Conservation (phyloP, 2,329 filamentous ascomycete species). For the Plectosphaerella plurivora region DNA sequence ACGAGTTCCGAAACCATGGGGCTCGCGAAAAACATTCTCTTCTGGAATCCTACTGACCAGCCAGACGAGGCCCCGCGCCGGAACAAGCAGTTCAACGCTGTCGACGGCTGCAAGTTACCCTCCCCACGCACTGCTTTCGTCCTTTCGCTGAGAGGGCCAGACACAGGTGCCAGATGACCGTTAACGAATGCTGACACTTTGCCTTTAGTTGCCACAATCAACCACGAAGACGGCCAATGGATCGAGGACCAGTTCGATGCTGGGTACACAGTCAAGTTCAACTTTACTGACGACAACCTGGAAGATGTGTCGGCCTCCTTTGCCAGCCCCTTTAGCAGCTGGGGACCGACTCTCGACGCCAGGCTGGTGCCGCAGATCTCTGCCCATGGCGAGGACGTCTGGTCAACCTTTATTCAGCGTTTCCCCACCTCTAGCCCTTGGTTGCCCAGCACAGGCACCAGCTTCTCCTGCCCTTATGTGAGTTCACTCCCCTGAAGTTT, state of each 20-base stretch:
- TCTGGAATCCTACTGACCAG: slow-evolving; percentile 2
- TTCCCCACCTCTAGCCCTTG: not conserved
- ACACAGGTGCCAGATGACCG: too few relatives aligned
- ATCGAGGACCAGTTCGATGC: not conserved
- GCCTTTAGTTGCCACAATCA: slow-evolving; percentile 1
- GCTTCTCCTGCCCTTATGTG: slow-evolving; percentile 10
- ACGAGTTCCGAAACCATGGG: slow-evolving; percentile 3
- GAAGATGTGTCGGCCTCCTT: not conserved
- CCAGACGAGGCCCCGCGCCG: slow-evolving; percentile 3
- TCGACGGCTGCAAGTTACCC: slow-evolving; percentile 2
- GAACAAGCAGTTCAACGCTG: slow-evolving; percentile 1
- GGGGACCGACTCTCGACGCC: slow-evolving; percentile 58
- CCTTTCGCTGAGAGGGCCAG: too few relatives aligned
- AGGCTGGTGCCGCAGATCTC: slow-evolving; percentile 51
- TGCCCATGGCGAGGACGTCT: slow-evolving; percentile 34
- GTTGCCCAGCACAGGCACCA: slow-evolving; percentile 7
- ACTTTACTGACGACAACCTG: not conserved
- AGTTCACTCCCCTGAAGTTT: not conserved
- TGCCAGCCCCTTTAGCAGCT: slow-evolving; percentile 40
- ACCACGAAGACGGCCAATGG: slow-evolving; percentile 3
- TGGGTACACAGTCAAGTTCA: not conserved
- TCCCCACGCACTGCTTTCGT: too few relatives aligned
- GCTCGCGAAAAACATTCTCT: slow-evolving; percentile 6
- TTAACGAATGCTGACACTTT: not conserved
- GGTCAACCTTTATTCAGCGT: slow-evolving; percentile 1